A percentile compares a stretch with the other conserved stretches of the same genome.
These are phyloP conservation scores for Boeremia exigua DNA, from an alignment of 2,329 filamentous ascomycete species.

Conservation along the genomic window DNA sequence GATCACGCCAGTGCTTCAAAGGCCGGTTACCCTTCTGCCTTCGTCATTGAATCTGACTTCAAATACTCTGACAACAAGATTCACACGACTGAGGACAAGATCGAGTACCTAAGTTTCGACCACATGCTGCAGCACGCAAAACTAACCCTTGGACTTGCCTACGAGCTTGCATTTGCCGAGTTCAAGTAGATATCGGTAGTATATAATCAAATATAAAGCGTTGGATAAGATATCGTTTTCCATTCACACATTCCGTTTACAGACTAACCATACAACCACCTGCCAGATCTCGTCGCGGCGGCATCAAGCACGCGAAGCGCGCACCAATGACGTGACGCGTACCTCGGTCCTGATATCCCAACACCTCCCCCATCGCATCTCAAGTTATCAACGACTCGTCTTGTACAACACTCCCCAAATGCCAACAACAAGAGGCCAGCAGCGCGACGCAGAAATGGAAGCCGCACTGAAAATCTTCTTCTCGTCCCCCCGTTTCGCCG, in stretches of 20 bases:
- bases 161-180: constrained; percentile 80
- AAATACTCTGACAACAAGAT: constrained; percentile 70
- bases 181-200: constrained; percentile 55
- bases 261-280: background rate
- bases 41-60: constrained; percentile 78
- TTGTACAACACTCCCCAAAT: constrained; percentile 12
- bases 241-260: background rate
- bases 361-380: background rate
- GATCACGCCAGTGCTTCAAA: constrained; percentile 77
- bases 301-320: constrained; percentile 17
- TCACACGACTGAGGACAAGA: constrained; percentile 71
- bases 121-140: constrained; percentile 92
- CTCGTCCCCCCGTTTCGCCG: constrained; percentile 78
- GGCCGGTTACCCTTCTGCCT: constrained; percentile 75
- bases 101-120: constrained; percentile 78
- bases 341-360: constrained; percentile 18
- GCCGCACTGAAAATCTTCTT: constrained; percentile 80
- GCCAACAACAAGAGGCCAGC: constrained; percentile 37
- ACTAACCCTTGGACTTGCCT: constrained; percentile 81
- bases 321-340: constrained; percentile 28
- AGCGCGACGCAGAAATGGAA: constrained; percentile 60
- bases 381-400: background rate
- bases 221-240: background rate
- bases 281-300: background rate
- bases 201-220: background rate